Base-by-base conservation (phyloP, 1,139 yeast species). In the Spencermartinsiella ligniputridi region DNA sequence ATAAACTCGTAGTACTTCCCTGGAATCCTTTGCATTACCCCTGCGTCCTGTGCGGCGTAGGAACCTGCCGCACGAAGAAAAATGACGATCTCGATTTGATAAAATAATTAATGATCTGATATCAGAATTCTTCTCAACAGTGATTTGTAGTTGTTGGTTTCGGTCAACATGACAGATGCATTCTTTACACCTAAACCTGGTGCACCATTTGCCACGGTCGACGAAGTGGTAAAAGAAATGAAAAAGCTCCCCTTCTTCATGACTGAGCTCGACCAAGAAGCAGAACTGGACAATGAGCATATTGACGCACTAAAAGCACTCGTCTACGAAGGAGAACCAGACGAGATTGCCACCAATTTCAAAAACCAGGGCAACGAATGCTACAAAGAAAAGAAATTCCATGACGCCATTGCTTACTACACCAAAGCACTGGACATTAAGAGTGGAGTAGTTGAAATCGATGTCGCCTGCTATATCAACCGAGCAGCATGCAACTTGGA, bases 321-420 rank as follows among this genome's bases (percentile, higher is more conserved):
- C 57, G 97, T 95, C 0, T 90, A 87, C 60, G 98, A 92, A 41
- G 98, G 98, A 29, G 96, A 88, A 51, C 97, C 97, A 0, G 81
- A 84, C 56, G 98, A 92, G 58, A 71, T 90, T 39, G 97, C 97
- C 2, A 75, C 78, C 24, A 89, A 89, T 59, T 92, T 90, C 70
- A 89, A 89, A 54, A 82, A 78, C 51, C 97, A 92, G 62, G 99
- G 98, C 9, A 92, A 94, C 60, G 97, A 88, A 18, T 78, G 87
- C 50, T 92, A 75, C 67, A 82, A 78, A 61, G 70, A 69, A 5
- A 85, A 83, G 54, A 79, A 81, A 54, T 92, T 76, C 64, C 74
- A 77, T 48, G 79, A 79, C 52, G 99, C 98, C 0, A 69, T 87
- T 36, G 83, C 78, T 44, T 83, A 72, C 58, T 92, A 92, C 60